Conservation (phyloP, 1,284 basidiomycete genomes). For the Schizopora paradoxa region DNA sequence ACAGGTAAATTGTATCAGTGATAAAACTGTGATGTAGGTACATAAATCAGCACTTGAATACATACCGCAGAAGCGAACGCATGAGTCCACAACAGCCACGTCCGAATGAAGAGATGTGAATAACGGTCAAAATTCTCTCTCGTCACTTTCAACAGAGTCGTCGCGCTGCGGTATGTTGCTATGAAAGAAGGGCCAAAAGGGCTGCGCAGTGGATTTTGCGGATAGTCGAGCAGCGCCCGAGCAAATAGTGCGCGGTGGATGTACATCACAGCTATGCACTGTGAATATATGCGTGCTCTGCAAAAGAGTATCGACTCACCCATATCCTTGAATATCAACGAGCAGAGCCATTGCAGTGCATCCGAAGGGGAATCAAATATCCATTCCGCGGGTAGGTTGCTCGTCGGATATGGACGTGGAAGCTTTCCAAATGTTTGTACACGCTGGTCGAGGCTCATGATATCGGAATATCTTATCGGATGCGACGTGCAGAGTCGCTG, state of each 20-base stretch:
- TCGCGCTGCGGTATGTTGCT: constrained; percentile 34
- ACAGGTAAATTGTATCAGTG: too few species aligned
- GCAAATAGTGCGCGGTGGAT: constrained; percentile 38
- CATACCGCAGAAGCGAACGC: too few species aligned
- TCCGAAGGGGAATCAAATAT: too few species aligned
- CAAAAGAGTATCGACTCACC: too few species aligned
- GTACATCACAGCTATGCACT: constrained; percentile 24
- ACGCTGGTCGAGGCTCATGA: constrained; percentile 14
- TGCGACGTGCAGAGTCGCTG: constrained; percentile 5
- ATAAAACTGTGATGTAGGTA: too few species aligned
- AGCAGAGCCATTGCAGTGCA: neutral
- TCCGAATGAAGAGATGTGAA: constrained; percentile 13
- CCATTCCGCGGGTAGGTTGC: too few species aligned
- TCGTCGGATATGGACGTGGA: constrained; percentile 4
- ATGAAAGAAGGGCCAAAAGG: constrained; percentile 38
- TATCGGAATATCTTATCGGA: constrained; percentile 15
- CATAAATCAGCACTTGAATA: too few species aligned
- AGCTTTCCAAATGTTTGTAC: too few species aligned
- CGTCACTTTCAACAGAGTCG: constrained; percentile 26
- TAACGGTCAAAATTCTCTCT: constrained; percentile 30
- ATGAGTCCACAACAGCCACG: constrained; percentile 20
- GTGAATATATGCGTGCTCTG: neutral
- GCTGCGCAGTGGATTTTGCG: constrained; percentile 34
- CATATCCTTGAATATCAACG: too few species aligned
- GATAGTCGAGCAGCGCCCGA: constrained; percentile 35